phyloP scores from a whole-genome alignment of 2,329 filamentous ascomycete species.

The Monilinia fructigena region DNA sequence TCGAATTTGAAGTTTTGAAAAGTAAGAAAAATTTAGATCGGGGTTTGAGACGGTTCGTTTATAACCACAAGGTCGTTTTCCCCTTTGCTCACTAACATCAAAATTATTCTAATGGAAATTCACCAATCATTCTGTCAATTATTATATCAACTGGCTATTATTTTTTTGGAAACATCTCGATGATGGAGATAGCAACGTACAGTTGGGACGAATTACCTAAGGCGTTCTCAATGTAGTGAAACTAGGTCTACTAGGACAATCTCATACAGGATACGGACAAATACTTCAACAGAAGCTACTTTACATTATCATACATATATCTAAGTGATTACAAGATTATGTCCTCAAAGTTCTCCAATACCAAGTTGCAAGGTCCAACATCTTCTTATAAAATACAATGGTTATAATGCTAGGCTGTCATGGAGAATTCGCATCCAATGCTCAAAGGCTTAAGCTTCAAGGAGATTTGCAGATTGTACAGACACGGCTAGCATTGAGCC shows the following conservation, averaged over 20 bases:
- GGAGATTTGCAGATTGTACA: no score
- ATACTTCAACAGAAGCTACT: conserved; percentile 4
- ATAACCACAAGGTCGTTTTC: neutral
- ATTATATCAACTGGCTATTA: neutral
- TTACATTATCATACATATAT: neutral
- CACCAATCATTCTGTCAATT: conserved; percentile 9
- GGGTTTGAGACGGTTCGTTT: neutral
- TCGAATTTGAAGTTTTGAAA: neutral
- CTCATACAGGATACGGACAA: neutral
- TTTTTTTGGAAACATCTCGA: neutral
- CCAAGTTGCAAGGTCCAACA: neutral
- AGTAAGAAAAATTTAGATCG: neutral
- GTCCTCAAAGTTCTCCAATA: neutral
- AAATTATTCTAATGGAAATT: neutral
- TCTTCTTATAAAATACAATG: neutral
- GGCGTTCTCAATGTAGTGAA: neutral
- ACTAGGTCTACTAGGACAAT: neutral
- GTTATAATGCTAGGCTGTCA: no score
- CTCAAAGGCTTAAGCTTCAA: no score
- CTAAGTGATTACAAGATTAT: neutral
- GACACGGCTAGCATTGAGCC: neutral
- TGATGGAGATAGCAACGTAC: neutral
- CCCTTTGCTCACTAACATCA: neutral
- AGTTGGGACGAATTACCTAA: neutral
- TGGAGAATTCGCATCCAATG: no score